phyloP scores from a whole-genome alignment of 331 rosid genomes.

The Dryas integrifolia region DNA sequence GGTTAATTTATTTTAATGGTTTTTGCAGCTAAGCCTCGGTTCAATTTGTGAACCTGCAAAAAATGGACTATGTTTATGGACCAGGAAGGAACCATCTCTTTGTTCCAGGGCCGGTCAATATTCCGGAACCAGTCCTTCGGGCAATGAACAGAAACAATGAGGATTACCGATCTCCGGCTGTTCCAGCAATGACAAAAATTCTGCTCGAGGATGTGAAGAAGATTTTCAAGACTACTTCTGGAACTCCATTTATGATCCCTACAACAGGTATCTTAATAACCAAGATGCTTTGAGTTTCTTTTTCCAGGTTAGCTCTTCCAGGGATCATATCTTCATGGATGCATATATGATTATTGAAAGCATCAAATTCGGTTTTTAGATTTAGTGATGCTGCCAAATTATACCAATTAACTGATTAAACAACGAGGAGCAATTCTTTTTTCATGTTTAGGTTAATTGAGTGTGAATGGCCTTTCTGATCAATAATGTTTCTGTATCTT shows the following conservation, averaged over 20 bases:
- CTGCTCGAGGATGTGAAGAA: slow-evolving; percentile 88
- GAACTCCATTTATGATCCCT: slow-evolving; percentile 88
- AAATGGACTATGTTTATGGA: slow-evolving; percentile 79
- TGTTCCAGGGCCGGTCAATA: slow-evolving; percentile 99
- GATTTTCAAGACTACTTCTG: slow-evolving; percentile 91
- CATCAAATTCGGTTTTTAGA: neutral
- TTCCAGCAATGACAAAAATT: slow-evolving; percentile 83
- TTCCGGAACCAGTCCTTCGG: slow-evolving; percentile 83
- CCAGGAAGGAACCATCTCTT: slow-evolving; percentile 98
- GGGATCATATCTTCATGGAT: neutral
- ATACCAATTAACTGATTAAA: neutral
- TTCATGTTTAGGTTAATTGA: neutral
- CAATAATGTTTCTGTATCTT: slow-evolving; percentile 23
- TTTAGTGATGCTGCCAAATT: neutral
- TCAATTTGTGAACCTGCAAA: slow-evolving; percentile 34
- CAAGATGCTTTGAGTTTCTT: neutral
- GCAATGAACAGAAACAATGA: slow-evolving; percentile 97
- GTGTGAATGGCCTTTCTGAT: neutral
- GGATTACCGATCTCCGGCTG: slow-evolving; percentile 96
- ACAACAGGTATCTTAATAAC: slow-evolving; percentile 67
- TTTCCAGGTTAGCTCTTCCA: no score
- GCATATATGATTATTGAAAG: neutral
- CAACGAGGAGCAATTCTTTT: neutral
- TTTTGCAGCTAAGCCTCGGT: slow-evolving; percentile 25
- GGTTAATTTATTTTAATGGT: slow-evolving; percentile 4